Base-by-base conservation (phyloP, 2,329 filamentous ascomycete genomes). In the Akanthomyces muscarius region DNA sequence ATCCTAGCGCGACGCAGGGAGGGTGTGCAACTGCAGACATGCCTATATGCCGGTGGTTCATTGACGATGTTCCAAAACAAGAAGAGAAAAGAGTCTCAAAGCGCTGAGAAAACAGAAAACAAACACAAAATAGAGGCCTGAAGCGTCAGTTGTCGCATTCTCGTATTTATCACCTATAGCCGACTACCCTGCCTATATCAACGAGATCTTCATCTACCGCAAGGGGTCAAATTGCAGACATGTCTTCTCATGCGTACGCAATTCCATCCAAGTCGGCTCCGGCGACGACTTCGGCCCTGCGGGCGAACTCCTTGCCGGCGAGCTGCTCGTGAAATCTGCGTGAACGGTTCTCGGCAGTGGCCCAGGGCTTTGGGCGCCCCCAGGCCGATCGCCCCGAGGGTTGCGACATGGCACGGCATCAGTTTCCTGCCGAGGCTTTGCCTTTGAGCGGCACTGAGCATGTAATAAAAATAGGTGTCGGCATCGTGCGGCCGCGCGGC, bases 351-450 rank as follows among this genome's bases (percentile, higher is more conserved):
- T 14, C 45, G 33, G 47, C 58, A n/a, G 53, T 36, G 44, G 48
- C 58, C 63, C 53, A 48, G n/a, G 56, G n/a, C 51, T 53, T 53
- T 21, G 41, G 55, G 44, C 63, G 62, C 53, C 51, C 51, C 50
- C 57, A 63, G 30, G 36, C 36, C 64, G 5, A 18, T 23, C 25
- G 41, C 44, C 30, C 13, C 45, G 33, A 48, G 52, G 44, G 28
- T 23, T 8, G 52, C 45, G 56, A 52, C 47, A 54, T 38, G 14
- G 38, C 45, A 16, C 64, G 62, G 62, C 50, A 47, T 48, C 2
- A 52, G 33, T 16, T 18, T 54, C 50, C 62, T n/a, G 25, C 51
- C 62, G 50, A 64, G 25, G 1, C 56, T 50, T n/a, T 47, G 38
- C 0, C 52, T 45, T 38, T 57, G 50, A 18, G 47, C 63, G n/a